Evolutionary conservation across 1,139 yeast species (phyloP), one percentile per base, ranked within the genome.

Genomic region (Lodderomyces elongisporus): DNA sequence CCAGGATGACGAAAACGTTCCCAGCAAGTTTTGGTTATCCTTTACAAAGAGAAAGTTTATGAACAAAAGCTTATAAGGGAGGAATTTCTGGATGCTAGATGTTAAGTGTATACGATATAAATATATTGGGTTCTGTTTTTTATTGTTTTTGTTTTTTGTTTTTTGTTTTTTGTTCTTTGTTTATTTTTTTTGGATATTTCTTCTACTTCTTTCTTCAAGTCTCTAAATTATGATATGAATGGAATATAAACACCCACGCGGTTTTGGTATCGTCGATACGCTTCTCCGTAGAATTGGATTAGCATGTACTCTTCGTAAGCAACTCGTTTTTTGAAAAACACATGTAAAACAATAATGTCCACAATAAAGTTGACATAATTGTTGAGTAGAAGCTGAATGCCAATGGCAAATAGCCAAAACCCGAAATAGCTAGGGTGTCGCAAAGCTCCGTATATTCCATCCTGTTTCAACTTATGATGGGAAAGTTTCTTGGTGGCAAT

Each of bases 11-110:
- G 67, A 58, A 28, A 37, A 37, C 12, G 21, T 20, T 14, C 91
- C 93, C 37, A 77, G 84, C 44, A 82, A 91, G 66, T 80, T 74
- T 63, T 91, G 99, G 99, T 66, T 93, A 49, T 95, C 97, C 2
- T 91, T 93, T 58, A 85, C 96, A 29, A 80, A 93, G 62, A 81
- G 95, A 63, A 78, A 87, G 55, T 91, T 91, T 56, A 91, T 91
- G 98, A 91, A 91, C 63, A 85, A 87, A 62, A 68, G 77, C 47
- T 62, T 74, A 47, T 74, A 56, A 40, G 21, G 31, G 7, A 20
- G 22, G 9, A 20, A n/a, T n/a, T n/a, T n/a, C n/a, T n/a, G n/a
- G n/a, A n/a, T n/a, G n/a, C n/a, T n/a, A n/a, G n/a, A n/a, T n/a
- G n/a, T n/a, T n/a, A n/a, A n/a, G n/a, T n/a, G n/a, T n/a, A n/a